A percentile compares a stretch with the other conserved stretches of the same genome.
Evolutionary conservation across 2,329 filamentous ascomycete genomes (phyloP).

Genomic region (Calonectria leucothoes): DNA sequence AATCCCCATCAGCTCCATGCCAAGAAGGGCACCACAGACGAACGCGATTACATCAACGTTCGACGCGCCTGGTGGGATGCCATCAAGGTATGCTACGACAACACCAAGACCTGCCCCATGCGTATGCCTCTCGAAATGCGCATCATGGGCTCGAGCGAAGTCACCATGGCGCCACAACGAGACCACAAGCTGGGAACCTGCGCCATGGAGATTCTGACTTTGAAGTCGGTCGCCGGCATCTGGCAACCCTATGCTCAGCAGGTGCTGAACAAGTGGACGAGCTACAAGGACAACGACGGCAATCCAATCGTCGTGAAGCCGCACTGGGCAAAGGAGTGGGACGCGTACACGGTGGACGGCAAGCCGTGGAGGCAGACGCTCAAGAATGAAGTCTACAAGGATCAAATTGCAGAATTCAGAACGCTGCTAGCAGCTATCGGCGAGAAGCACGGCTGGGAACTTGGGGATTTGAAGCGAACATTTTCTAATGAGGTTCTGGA

Average conservation of each 20-base stretch:
- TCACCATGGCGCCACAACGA: slow-evolving; percentile 23
- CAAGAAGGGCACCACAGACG: not conserved
- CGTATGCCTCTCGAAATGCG: slow-evolving; percentile 29
- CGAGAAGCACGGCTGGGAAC: slow-evolving; percentile 1
- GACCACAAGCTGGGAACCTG: slow-evolving; percentile 22
- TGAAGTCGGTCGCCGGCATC: not conserved
- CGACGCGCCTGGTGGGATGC: slow-evolving; percentile 27
- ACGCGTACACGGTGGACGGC: slow-evolving; percentile 16
- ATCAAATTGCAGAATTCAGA: slow-evolving; percentile 12
- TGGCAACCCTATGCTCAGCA: slow-evolving; percentile 22
- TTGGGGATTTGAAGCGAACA: slow-evolving; percentile 3
- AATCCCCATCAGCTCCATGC: not conserved
- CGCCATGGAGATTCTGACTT: slow-evolving; percentile 17
- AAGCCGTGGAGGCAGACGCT: slow-evolving; percentile 16
- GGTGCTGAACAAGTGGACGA: slow-evolving; percentile 23
- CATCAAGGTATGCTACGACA: slow-evolving; percentile 18
- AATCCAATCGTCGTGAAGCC: slow-evolving; percentile 6
- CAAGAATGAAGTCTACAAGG: slow-evolving; percentile 10
- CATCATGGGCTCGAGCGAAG: slow-evolving; percentile 27
- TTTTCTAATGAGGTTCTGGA: slow-evolving; percentile 1
- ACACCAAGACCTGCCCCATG: slow-evolving; percentile 22
- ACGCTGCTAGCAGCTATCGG: not conserved
- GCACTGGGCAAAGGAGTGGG: slow-evolving; percentile 28
- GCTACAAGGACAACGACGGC: slow-evolving; percentile 14
- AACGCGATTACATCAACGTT: slow-evolving; percentile 15